A percentile compares a stretch with the other conserved stretches of the same genome.
Conservation (phyloP, 805 yeast genomes). For the Danielia oregonensis region DNA sequence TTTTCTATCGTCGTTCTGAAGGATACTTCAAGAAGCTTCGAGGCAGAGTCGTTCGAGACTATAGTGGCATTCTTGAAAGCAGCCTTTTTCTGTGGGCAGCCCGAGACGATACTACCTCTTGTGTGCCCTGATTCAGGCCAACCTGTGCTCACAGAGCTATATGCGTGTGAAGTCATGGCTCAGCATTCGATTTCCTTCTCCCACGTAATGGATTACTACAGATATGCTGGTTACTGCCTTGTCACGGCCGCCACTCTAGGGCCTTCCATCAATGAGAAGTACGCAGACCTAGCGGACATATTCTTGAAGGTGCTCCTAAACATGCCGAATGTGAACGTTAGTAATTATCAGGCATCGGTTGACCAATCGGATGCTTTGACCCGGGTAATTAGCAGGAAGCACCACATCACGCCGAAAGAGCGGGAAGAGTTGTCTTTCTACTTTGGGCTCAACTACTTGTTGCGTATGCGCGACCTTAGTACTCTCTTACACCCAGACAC, state of each 20-base stretch:
- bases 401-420: conserved; percentile 7
- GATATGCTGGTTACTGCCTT: conserved; percentile 12
- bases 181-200: background rate
- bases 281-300: conserved; percentile 10
- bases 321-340: conserved; percentile 13
- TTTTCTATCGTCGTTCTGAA: background rate
- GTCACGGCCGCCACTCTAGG: conserved; percentile 7
- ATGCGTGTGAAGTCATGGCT: background rate
- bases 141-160: background rate
- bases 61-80: background rate
- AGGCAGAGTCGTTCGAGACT: background rate
- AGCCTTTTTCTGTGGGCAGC: background rate
- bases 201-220: conserved; percentile 12
- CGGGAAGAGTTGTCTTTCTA: conserved; percentile 16
- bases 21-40: background rate
- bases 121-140: background rate
- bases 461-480: conserved; percentile 7
- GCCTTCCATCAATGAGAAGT: conserved; percentile 6
- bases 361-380: background rate
- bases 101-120: background rate
- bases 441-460: conserved; percentile 9
- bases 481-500: conserved; percentile 7
- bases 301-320: conserved; percentile 11
- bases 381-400: background rate
- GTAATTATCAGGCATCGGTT: conserved; percentile 7